A percentile compares a stretch with the other conserved stretches of the same genome.
These are phyloP conservation scores for Colletotrichum sp. DNA, from an alignment of 2,329 filamentous ascomycete species.

Conservation along the genomic window DNA sequence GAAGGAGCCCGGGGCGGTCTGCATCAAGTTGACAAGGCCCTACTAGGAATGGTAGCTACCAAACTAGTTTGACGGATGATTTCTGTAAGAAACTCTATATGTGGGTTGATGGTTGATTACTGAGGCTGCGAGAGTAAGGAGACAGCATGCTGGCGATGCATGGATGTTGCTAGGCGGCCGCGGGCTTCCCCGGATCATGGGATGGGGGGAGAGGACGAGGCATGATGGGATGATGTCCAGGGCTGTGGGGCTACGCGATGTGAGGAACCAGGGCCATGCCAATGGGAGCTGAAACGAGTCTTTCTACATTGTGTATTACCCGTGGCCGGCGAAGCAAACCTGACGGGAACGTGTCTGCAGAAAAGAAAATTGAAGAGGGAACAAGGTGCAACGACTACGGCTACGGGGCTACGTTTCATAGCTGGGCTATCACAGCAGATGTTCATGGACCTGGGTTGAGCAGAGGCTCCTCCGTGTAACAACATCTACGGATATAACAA, in stretches of 20 bases:
- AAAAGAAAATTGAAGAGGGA: neutral
- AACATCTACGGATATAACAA: neutral
- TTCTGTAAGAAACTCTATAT: neutral
- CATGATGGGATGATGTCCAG: neutral
- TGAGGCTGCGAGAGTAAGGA: neutral
- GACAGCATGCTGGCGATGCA: neutral
- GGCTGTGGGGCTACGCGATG: neutral
- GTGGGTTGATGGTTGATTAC: neutral
- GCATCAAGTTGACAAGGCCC: neutral
- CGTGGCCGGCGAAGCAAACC: neutral
- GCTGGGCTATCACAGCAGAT: neutral
- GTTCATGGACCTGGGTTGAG: neutral
- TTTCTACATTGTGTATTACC: neutral
- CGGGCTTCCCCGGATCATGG: neutral
- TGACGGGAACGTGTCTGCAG: neutral
- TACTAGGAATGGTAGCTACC: neutral
- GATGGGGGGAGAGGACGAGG: neutral
- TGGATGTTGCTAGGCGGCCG: conserved; percentile 2
- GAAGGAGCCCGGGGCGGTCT: neutral
- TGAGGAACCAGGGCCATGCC: neutral
- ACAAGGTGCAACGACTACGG: neutral
- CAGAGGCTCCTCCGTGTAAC: neutral
- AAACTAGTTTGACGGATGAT: neutral
- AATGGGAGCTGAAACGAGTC: neutral
- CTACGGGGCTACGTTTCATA: neutral